Base-by-base conservation (phyloP, 768 basidiomycete genomes). In the Lentinula sp. region DNA sequence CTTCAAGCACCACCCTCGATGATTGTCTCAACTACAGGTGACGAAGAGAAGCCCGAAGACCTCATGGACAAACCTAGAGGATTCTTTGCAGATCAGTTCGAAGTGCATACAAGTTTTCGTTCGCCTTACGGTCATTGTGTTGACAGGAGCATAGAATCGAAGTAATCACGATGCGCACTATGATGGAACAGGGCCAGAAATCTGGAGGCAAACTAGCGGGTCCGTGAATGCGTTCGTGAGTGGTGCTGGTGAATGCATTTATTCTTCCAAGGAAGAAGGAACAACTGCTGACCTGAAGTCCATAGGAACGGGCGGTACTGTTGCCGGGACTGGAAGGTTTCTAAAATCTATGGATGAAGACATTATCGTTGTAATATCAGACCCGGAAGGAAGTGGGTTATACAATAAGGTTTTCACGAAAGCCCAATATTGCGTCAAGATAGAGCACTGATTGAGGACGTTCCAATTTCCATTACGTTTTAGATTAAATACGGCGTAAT, bases 61-160 rank as follows among this genome's bases (percentile, higher is more conserved):
- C 56, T 82, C 23, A 62, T 75, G 16, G 72, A 67, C 54, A 79
- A 80, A 66, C 89, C 91, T 3, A 78, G 91, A 63, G 96, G 95
- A 0, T 91, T 88, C 74, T 99, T 98, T 67, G 93, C 94, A 4
- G 94, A 99, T 70, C 97, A 99, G 73, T 98, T 99, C 61, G 96
- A 98, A 73, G 84, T 83, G 55, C 7, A 64, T 60, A 33, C 20
- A 43, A 20, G n/a, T 6, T 43, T 6, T 32, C 16, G 12, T 8
- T 46, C 23, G 39, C 13, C 3, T 12, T 18, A 9, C 6, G 12
- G 51, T 16, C 35, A n/a, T n/a, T 28, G 10, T 52, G 18, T 8
- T 54, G 35, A 54, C 12, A n/a, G 6, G 18, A n/a, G 37, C 20
- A 12, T 57, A 93, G 89, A 98, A 95, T 71, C 82, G 78, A 66